phyloP scores from a whole-genome alignment of 192 early-diverging fungal genomes.

The Umbelopsis vinacea region DNA sequence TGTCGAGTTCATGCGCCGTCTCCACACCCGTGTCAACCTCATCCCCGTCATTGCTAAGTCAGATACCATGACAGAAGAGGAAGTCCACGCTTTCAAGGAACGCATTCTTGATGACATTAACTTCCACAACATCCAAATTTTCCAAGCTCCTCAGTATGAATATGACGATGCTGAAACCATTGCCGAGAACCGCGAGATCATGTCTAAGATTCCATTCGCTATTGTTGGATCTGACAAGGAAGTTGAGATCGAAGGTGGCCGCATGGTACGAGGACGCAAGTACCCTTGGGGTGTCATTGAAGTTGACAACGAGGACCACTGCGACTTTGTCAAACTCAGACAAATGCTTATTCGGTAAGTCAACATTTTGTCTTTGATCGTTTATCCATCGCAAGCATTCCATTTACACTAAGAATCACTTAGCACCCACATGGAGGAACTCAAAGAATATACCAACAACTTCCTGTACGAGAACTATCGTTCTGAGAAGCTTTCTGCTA shows the following conservation, averaged over 20 bases:
- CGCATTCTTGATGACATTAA: constrained; percentile 83
- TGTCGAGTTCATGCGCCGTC: constrained; percentile 93
- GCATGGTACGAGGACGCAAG: constrained; percentile 83
- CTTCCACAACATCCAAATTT: constrained; percentile 86
- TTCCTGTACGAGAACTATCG: constrained; percentile 96
- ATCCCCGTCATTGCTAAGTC: constrained; percentile 91
- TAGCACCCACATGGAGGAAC: constrained; percentile 96
- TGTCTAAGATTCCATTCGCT: constrained; percentile 94
- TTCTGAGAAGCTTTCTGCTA: constrained; percentile 87
- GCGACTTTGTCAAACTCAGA: constrained; percentile 94
- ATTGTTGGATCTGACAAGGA: constrained; percentile 91
- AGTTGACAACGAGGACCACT: constrained; percentile 96
- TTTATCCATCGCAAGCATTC: constrained; percentile 10
- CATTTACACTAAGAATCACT: background rate
- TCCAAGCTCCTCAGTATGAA: constrained; percentile 82
- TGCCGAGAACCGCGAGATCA: constrained; percentile 79
- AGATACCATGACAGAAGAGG: constrained; percentile 86
- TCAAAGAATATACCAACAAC: constrained; percentile 91
- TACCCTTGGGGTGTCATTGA: constrained; percentile 97
- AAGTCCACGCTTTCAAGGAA: constrained; percentile 82
- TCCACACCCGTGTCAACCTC: constrained; percentile 87
- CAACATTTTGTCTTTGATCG: background rate
- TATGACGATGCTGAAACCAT: constrained; percentile 84
- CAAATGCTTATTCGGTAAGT: constrained; percentile 80
- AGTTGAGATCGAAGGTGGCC: constrained; percentile 81